Evolutionary conservation across 371 early-diverging fungal species (phyloP).

Genomic region (Smittium mucronatum): DNA sequence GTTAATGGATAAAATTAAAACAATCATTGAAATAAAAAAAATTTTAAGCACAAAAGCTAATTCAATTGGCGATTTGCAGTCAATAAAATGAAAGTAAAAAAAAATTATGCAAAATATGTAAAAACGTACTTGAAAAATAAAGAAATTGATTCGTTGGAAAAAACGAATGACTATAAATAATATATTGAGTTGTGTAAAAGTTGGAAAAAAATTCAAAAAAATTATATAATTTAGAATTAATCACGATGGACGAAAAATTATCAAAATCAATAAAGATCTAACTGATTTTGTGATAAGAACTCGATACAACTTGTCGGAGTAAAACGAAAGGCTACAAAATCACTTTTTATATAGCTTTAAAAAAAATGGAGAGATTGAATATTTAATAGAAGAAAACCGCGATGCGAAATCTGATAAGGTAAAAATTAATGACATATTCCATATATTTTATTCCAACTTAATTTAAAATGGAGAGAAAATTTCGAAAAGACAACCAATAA

Average conservation of each 20-base stretch:
- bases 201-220: background rate
- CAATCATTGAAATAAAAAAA: background rate
- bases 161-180: background rate
- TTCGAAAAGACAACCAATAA: background rate
- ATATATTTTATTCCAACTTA: conserved; percentile 7
- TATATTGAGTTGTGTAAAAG: background rate
- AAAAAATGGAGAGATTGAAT: background rate
- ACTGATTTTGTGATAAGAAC: background rate
- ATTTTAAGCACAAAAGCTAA: background rate
- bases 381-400: conserved; percentile 1
- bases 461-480: background rate
- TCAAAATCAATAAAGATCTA: background rate
- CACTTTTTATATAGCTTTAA: conserved; percentile 1
- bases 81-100: background rate
- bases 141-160: background rate
- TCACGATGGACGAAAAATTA: background rate
- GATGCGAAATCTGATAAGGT: background rate
- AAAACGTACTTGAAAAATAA: background rate
- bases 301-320: background rate
- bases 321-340: conserved; percentile 5
- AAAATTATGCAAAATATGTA: background rate
- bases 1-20: background rate
- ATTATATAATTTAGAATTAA: background rate
- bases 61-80: background rate
- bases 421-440: background rate